These are phyloP conservation scores for Coniella vitis DNA, from an alignment of 2,329 filamentous ascomycete species.

Conservation along the genomic window DNA sequence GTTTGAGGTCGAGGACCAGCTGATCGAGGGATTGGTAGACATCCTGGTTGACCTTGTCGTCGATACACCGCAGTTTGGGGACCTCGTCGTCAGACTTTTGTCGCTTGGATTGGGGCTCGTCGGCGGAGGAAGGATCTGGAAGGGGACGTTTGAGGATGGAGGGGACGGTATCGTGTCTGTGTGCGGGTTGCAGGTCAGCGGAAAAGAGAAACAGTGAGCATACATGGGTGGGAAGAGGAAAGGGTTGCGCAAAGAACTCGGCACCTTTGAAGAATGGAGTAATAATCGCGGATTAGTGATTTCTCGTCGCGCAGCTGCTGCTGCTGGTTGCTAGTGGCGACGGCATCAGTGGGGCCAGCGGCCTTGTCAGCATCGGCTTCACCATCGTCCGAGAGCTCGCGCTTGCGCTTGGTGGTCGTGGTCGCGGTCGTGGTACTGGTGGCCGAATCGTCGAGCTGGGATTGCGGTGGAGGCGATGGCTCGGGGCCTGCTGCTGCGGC, in stretches of 20 bases:
- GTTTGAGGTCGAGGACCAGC: slow-evolving; percentile 50
- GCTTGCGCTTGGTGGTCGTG: slow-evolving; percentile 47
- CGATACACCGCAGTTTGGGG: slow-evolving; percentile 36
- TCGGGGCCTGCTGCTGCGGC: slow-evolving; percentile 11
- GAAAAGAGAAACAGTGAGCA: slow-evolving; percentile 8
- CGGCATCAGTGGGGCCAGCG: slow-evolving; percentile 21
- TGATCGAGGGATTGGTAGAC: slow-evolving; percentile 57
- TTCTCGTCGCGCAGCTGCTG: slow-evolving; percentile 25
- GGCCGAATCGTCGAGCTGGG: neutral
- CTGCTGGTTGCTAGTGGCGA: slow-evolving; percentile 21
- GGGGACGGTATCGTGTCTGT: slow-evolving; percentile 47
- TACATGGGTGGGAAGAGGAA: neutral
- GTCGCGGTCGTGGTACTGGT: no score
- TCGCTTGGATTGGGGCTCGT: slow-evolving; percentile 53
- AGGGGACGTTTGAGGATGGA: slow-evolving; percentile 50
- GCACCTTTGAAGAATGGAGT: slow-evolving; percentile 37
- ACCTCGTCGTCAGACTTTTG: slow-evolving; percentile 46
- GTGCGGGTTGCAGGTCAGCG: slow-evolving; percentile 23
- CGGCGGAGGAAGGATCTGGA: slow-evolving; percentile 33
- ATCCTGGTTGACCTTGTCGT: slow-evolving; percentile 45
- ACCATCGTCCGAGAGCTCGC: slow-evolving; percentile 38
- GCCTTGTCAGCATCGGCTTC: slow-evolving; percentile 6
- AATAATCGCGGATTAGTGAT: slow-evolving; percentile 34
- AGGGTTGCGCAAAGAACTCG: slow-evolving; percentile 15
- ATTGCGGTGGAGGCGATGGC: slow-evolving; percentile 17